Conservation (phyloP, 2,329 filamentous ascomycete species). For the Penicillium nordicum region DNA sequence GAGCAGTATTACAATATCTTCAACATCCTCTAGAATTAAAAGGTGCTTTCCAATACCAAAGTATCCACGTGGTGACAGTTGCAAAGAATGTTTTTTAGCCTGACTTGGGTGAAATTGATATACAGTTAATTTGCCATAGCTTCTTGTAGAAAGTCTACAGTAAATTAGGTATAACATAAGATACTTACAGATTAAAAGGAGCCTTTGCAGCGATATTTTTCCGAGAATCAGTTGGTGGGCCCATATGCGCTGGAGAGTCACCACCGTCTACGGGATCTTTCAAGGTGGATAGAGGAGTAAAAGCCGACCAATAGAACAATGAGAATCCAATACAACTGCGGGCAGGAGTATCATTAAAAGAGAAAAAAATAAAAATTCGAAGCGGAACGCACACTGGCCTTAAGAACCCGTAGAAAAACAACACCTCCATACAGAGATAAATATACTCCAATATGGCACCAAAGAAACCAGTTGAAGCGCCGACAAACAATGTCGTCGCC, state of each 20-base stretch:
- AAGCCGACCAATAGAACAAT: background rate
- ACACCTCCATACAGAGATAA: background rate
- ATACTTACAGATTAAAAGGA: too few relatives aligned
- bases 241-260: too few relatives aligned
- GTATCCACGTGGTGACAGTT: background rate
- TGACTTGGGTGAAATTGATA: too few relatives aligned
- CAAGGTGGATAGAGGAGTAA: background rate
- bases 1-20: background rate
- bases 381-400: background rate
- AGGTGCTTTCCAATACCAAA: background rate
- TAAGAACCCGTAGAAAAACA: background rate
- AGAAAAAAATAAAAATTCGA: background rate
- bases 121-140: too few relatives aligned
- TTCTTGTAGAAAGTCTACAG: too few relatives aligned
- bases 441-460: background rate
- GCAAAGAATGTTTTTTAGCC: too few relatives aligned
- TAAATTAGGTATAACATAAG: too few relatives aligned
- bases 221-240: too few relatives aligned
- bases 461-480: background rate
- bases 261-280: background rate
- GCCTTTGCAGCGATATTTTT: too few relatives aligned
- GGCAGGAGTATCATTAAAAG: background rate
- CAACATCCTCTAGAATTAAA: background rate
- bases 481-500: constrained; percentile 6
- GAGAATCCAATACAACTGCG: background rate